Percentiles rank a stretch among this genome's conserved stretches.
phyloP scores from a whole-genome alignment of 2,329 filamentous ascomycete genomes.

The Neobulgaria alba region DNA sequence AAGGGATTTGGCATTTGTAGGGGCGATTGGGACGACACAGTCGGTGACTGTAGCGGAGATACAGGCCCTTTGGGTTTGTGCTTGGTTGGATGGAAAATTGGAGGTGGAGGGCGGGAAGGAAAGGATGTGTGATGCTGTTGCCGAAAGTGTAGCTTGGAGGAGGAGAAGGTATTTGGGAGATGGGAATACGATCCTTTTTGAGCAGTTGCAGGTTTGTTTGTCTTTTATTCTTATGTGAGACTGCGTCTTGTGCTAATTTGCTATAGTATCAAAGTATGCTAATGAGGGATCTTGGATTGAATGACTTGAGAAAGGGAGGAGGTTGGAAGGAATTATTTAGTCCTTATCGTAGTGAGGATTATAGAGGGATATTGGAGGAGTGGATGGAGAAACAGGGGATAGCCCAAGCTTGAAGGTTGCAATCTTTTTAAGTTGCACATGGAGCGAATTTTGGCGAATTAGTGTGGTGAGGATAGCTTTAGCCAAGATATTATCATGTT shows the following conservation, averaged over 20 bases:
- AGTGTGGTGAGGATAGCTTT: no score
- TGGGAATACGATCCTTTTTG: constrained; percentile 8
- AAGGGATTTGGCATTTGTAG: constrained; percentile 4
- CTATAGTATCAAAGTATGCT: constrained; percentile 7
- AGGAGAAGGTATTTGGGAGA: constrained; percentile 11
- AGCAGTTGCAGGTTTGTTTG: constrained; percentile 7
- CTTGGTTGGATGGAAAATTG: constrained; percentile 3
- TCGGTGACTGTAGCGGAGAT: constrained; percentile 6
- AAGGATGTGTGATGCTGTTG: constrained; percentile 8
- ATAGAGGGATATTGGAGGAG: constrained; percentile 9
- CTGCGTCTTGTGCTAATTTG: not conserved
- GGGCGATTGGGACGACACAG: constrained; percentile 3
- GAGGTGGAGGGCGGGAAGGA: not conserved
- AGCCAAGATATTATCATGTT: no score
- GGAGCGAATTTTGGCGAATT: no score
- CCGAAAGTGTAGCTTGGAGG: constrained; percentile 4
- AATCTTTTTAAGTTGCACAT: no score
- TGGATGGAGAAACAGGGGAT: constrained; percentile 5
- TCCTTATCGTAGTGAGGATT: constrained; percentile 7
- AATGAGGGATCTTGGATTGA: constrained; percentile 9
- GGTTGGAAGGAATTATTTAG: constrained; percentile 7
- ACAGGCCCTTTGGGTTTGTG: constrained; percentile 9
- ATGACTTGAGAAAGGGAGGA: constrained; percentile 9
- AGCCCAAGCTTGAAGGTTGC: not conserved
- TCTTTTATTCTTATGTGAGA: not conserved